These are phyloP conservation scores for Panicum miliaceum DNA, from an alignment of 176 grass and related monocot species.

Conservation along the genomic window DNA sequence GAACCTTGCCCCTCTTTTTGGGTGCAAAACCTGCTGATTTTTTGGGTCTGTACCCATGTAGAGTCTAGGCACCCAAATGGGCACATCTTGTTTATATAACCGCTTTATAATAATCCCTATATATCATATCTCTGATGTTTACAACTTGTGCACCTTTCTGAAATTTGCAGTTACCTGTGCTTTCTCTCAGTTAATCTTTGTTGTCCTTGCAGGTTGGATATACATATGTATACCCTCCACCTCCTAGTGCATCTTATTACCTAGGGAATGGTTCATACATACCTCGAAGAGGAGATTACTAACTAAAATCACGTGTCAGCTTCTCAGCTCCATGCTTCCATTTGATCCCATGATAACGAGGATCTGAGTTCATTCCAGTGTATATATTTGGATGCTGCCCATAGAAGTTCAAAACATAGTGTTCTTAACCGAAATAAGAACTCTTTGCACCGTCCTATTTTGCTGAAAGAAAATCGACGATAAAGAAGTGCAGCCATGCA, in stretches of 20 bases:
- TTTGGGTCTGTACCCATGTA: background rate
- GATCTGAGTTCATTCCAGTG: background rate
- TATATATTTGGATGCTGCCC: background rate
- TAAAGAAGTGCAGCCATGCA: background rate
- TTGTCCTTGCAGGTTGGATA: conserved; percentile 39
- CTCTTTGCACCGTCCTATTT: background rate
- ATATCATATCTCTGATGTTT: conserved; percentile 7
- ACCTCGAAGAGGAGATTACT: conserved; percentile 45
- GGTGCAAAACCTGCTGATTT: background rate
- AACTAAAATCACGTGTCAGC: conserved; percentile 13
- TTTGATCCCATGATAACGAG: background rate
- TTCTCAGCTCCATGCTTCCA: background rate
- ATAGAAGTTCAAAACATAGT: background rate
- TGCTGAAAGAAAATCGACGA: background rate
- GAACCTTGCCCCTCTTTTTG: background rate
- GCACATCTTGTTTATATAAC: background rate
- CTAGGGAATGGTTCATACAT: background rate
- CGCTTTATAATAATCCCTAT: background rate
- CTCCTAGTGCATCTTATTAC: conserved; percentile 35
- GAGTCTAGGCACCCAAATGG: background rate
- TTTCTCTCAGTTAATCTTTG: background rate
- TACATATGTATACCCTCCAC: conserved; percentile 27
- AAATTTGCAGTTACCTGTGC: background rate
- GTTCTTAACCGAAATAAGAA: background rate
- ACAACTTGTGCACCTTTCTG: background rate